phyloP scores from a whole-genome alignment of 352 stramenopile species.

The Phytophthora sansomeana region DNA sequence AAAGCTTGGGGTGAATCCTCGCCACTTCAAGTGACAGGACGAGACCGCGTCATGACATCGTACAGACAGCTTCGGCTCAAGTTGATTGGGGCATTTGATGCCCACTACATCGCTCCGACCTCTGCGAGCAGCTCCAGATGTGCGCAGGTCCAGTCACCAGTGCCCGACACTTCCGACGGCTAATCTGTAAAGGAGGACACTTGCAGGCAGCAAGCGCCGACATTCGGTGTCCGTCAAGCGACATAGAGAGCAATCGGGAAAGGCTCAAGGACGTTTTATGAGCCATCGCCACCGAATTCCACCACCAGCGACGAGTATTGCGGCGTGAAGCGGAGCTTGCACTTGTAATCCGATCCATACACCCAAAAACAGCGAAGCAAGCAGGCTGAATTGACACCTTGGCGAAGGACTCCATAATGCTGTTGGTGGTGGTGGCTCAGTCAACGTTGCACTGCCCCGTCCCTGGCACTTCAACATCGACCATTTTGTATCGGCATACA shows the following conservation, averaged over 20 bases:
- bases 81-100: background rate
- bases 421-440: too few species aligned
- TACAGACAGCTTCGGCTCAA: constrained; percentile 16
- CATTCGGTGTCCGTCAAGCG: constrained; percentile 4
- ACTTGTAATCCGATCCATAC: background rate
- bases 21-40: constrained; percentile 14
- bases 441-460: background rate
- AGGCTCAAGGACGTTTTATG: constrained; percentile 19
- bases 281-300: constrained; percentile 19
- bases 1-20: constrained; percentile 11
- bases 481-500: background rate
- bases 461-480: background rate
- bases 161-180: background rate
- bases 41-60: constrained; percentile 24
- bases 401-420: background rate
- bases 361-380: background rate
- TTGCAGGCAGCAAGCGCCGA: background rate
- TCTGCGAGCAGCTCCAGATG: background rate
- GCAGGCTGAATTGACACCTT: too few species aligned
- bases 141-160: background rate
- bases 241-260: constrained; percentile 9
- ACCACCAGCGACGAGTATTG: background rate
- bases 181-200: constrained; percentile 15
- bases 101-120: background rate
- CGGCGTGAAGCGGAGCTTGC: background rate